Conservation (phyloP, 768 basidiomycete species). For the Lentinus brumalis region DNA sequence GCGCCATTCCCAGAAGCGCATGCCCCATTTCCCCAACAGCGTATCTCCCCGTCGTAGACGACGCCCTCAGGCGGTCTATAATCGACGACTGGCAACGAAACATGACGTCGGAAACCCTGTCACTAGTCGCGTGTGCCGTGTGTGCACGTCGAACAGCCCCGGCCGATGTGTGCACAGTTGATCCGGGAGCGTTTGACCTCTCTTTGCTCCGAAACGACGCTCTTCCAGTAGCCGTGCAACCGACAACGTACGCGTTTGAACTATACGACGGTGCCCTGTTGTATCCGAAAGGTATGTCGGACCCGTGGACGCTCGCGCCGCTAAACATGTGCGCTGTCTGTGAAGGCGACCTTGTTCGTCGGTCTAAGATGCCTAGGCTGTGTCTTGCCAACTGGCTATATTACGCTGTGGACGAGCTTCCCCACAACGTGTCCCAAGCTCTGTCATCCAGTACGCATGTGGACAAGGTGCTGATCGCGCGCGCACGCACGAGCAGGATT, state of each 20-base stretch:
- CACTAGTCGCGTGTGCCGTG: neutral
- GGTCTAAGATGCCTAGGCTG: neutral
- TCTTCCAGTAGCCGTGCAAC: neutral
- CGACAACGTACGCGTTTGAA: neutral
- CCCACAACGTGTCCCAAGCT: neutral
- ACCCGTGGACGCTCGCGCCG: neutral
- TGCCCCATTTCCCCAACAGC: neutral
- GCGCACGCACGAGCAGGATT: neutral
- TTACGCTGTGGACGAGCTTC: neutral
- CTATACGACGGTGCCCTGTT: neutral
- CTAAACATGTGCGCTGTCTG: neutral
- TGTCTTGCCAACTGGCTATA: neutral
- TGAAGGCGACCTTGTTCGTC: neutral
- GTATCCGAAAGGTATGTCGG: neutral
- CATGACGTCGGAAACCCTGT: neutral
- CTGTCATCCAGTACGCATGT: neutral
- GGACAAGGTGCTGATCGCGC: neutral
- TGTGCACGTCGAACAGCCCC: neutral
- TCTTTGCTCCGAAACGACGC: neutral
- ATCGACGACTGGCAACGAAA: neutral
- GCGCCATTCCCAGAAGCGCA: neutral
- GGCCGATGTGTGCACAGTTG: no score
- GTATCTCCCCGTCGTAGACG: neutral
- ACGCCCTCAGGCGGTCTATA: neutral
- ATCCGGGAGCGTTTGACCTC: neutral